Percentiles rank a stretch among this genome's conserved stretches.
These are phyloP conservation scores for Suillus sp. DNA, from an alignment of 768 basidiomycete species.

Conservation along the genomic window DNA sequence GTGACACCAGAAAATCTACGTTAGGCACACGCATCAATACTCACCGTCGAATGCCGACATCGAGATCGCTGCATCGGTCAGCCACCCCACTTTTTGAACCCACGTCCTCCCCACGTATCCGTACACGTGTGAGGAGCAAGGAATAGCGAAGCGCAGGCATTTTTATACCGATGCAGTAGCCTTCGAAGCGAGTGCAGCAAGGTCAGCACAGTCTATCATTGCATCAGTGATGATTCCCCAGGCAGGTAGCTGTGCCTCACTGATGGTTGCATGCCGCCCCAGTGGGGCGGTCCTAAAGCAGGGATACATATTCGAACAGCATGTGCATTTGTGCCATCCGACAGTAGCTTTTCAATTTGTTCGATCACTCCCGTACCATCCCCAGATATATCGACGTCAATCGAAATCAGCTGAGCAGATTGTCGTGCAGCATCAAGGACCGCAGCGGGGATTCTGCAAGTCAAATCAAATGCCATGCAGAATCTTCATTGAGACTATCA, in stretches of 20 bases:
- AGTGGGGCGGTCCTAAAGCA: slow-evolving; percentile 60
- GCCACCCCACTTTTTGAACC: slow-evolving; percentile 78
- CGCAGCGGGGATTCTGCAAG: slow-evolving; percentile 55
- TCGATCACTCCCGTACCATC: slow-evolving; percentile 28
- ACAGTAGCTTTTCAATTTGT: slow-evolving; percentile 33
- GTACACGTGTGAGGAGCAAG: slow-evolving; percentile 64
- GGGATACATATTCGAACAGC: slow-evolving; percentile 63
- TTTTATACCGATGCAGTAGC: slow-evolving; percentile 56
- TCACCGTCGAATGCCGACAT: slow-evolving; percentile 80
- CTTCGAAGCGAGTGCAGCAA: slow-evolving; percentile 73
- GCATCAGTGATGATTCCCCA: slow-evolving; percentile 3
- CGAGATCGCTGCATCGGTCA: slow-evolving; percentile 73
- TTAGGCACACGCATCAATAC: slow-evolving; percentile 24
- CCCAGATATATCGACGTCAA: slow-evolving; percentile 25
- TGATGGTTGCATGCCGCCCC: slow-evolving; percentile 63
- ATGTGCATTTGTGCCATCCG: slow-evolving; percentile 25
- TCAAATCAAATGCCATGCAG: slow-evolving; percentile 75
- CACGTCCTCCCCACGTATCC: slow-evolving; percentile 65
- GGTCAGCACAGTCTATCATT: slow-evolving; percentile 53
- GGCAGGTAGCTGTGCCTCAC: slow-evolving; percentile 40
- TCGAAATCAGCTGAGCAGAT: slow-evolving; percentile 40
- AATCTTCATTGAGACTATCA: slow-evolving; percentile 54
- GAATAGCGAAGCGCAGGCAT: slow-evolving; percentile 67
- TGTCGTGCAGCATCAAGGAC: slow-evolving; percentile 47
- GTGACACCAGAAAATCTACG: slow-evolving; percentile 12